A percentile compares a stretch with the other conserved stretches of the same genome.
These are phyloP conservation scores for Fusarium sp. DNA, from an alignment of 2,329 filamentous ascomycete genomes.

Conservation along the genomic window DNA sequence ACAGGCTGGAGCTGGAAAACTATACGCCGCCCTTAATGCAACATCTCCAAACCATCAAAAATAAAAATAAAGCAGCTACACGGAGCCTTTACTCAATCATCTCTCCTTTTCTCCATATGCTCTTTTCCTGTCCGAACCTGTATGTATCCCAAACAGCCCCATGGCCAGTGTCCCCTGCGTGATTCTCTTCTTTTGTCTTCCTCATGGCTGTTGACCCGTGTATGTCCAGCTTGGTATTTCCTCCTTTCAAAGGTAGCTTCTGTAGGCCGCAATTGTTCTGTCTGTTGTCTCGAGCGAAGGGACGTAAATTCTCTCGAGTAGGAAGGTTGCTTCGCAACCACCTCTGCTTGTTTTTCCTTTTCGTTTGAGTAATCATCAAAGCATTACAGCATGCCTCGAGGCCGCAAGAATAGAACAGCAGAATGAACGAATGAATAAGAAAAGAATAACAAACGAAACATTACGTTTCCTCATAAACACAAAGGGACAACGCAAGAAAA, in stretches of 20 bases:
- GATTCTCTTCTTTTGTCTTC: conserved; percentile 19
- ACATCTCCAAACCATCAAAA: conserved; percentile 5
- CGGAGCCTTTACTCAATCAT: conserved; percentile 11
- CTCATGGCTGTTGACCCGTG: conserved; percentile 26
- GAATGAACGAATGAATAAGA: conserved; percentile 27
- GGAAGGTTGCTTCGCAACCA: neutral
- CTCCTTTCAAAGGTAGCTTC: conserved; percentile 10
- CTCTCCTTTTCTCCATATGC: conserved; percentile 30
- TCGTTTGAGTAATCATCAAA: conserved; percentile 35
- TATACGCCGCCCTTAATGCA: conserved; percentile 30
- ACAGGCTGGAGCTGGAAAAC: conserved; percentile 9
- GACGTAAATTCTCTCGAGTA: conserved; percentile 35
- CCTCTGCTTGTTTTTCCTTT: conserved; percentile 19
- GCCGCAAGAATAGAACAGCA: conserved; percentile 31
- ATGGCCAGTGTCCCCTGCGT: conserved; percentile 3
- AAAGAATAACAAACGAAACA: conserved; percentile 31
- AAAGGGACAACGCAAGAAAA: conserved; percentile 43
- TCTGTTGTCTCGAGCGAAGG: conserved; percentile 25
- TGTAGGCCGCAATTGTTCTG: neutral
- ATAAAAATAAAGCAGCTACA: conserved; percentile 13
- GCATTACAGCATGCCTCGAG: conserved; percentile 36
- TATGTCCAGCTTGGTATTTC: conserved; percentile 31
- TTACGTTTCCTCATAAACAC: conserved; percentile 42
- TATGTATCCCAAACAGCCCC: conserved; percentile 35
- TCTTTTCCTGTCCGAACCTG: conserved; percentile 32